Evolutionary conservation across 1,284 basidiomycete genomes (phyloP), one percentile per base, ranked within the genome.

Genomic region (Sporisorium exsertum): DNA sequence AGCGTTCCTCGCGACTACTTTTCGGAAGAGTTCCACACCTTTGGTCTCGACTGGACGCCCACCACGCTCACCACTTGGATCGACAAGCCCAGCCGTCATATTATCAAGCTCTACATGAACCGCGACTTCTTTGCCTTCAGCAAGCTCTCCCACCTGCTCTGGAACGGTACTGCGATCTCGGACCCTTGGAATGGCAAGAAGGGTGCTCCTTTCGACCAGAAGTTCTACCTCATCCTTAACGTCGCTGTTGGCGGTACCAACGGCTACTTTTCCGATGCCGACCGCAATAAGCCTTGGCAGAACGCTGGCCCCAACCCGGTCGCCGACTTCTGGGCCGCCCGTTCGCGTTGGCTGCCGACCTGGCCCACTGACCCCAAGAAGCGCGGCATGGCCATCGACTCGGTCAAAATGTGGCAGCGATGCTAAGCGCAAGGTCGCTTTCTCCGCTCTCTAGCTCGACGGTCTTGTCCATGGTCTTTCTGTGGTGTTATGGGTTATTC

Each of bases 141-240:
- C 43, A 86, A 91, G 69, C 95, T 94, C 40, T 66, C 93, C 0
- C 54, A 88, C 40, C 89, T 91, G 24, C 90, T 92, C 55, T 88
- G 90, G 70, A 66, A 94, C 84, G 91, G 90, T 9, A 89, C 80
- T 90, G 7, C 88, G 91, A 22, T 94, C 92, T 91, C 81, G 86
- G 37, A 79, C 47, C 79, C 79, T 6, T 81, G 79, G 79, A 22
- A 29, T 12, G 57, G 50, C 88, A 89, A 62, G 89, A 89, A 49
- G 88, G 84, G 84, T 16, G 92, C 93, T n/a, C 93, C 93, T 5
- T 95, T 94, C 83, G 93, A 95, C 86, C 91, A 93, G 87, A 91
- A 89, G 16, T 95, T 94, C 87, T 94, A 93, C 86, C 87, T 95
- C 49, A 90, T 93, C 77, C 86, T 95, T 81, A 89, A 93, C 84